Conservation (phyloP, 2,329 filamentous ascomycete genomes). For the Knoxdaviesia proteae region DNA sequence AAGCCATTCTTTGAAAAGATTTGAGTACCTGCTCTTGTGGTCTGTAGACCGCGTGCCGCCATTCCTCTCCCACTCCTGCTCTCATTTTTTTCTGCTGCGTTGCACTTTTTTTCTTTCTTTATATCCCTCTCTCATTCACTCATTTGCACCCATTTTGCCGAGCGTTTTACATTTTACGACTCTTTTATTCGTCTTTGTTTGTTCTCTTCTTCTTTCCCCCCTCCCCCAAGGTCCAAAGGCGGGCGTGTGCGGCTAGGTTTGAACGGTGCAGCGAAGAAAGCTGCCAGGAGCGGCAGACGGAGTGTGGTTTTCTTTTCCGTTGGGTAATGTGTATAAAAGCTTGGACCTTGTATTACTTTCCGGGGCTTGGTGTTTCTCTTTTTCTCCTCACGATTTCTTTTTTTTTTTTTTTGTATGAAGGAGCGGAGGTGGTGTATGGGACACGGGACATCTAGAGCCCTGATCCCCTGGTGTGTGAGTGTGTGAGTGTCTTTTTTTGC, state of each 20-base stretch:
- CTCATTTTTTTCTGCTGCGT: neutral
- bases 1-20: neutral
- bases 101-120: slow-evolving; percentile 3
- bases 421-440: neutral
- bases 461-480: too few species aligned
- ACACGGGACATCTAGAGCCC: too few species aligned
- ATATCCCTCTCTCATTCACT: neutral
- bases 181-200: neutral
- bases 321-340: neutral
- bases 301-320: too few species aligned
- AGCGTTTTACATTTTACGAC: neutral
- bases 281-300: too few species aligned
- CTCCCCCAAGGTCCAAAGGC: neutral
- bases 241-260: too few species aligned
- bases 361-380: neutral
- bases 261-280: too few species aligned
- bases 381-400: neutral
- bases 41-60: too few species aligned
- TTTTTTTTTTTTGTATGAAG: neutral
- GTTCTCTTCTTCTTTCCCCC: neutral
- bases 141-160: neutral
- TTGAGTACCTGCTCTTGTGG: too few species aligned
- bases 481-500: too few species aligned
- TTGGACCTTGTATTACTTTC: neutral
- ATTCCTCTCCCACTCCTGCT: neutral